phyloP scores from a whole-genome alignment of 495 filamentous ascomycete species.

The Delitschia confertaspora region DNA sequence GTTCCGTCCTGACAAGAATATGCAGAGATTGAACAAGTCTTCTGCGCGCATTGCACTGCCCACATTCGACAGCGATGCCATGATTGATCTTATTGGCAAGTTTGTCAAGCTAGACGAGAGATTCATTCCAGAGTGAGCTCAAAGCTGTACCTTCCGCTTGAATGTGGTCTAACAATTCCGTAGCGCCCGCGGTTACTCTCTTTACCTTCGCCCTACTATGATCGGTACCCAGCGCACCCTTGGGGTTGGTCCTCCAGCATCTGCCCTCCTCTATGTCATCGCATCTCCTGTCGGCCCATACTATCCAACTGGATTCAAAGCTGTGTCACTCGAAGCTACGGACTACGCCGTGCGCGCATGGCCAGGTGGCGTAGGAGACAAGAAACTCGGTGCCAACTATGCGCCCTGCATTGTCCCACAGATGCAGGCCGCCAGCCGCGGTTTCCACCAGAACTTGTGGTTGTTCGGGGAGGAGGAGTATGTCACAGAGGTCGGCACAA shows the following conservation, averaged over 20 bases:
- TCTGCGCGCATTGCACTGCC: constrained; percentile 85
- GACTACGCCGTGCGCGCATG: constrained; percentile 93
- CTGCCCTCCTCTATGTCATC: constrained; percentile 85
- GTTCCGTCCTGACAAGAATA: constrained; percentile 95
- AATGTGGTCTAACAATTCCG: constrained; percentile 12
- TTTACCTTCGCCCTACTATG: constrained; percentile 92
- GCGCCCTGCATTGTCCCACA: constrained; percentile 93
- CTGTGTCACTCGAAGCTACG: constrained; percentile 84
- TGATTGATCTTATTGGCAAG: constrained; percentile 71
- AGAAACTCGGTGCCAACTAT: constrained; percentile 97
- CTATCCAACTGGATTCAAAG: constrained; percentile 97
- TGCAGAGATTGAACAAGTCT: constrained; percentile 84
- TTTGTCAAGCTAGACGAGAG: constrained; percentile 72
- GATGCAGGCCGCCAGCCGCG: constrained; percentile 74
- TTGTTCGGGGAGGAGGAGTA: constrained; percentile 89
- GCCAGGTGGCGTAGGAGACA: constrained; percentile 94
- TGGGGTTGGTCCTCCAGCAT: constrained; percentile 82
- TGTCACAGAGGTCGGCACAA: constrained; percentile 93
- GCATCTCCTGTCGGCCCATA: constrained; percentile 95
- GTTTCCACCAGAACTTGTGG: constrained; percentile 98
- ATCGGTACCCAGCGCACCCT: constrained; percentile 93
- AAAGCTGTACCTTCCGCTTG: not conserved
- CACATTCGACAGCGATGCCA: constrained; percentile 58
- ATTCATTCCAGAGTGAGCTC: constrained; percentile 67
- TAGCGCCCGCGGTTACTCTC: constrained; percentile 68